Base-by-base conservation (phyloP, 768 basidiomycete species). In the Chalciporus piperatus region DNA sequence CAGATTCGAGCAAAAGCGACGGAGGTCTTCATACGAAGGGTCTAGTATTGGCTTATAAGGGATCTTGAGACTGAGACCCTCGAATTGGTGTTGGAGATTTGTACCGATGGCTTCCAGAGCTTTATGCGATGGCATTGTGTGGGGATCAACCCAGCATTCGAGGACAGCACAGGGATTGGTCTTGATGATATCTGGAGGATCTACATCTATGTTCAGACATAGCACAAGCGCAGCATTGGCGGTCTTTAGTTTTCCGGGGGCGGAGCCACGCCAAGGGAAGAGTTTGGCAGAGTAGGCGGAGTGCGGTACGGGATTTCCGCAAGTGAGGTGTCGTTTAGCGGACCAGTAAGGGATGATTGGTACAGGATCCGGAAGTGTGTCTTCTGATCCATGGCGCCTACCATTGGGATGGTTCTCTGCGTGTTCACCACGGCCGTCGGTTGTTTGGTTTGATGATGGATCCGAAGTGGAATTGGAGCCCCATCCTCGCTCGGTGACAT, bases 61-160 rank as follows among this genome's bases (percentile, higher is more conserved):
- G 50, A 98, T 92, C 67, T 96, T 96, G 49, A 91, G 85, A 63
- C 91, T 96, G 17, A 99, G 81, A 6, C 89, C 91, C 70, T 98
- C 95, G 66, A 96, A 98, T 66, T 99, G 97, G 61, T 91, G 89
- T 61, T 93, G 88, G 3, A 98, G 74, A 70, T 98, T 97, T 23
- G 86, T 83, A 6, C 93, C 93, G 59, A 97, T 96, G 35, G 90
- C 87, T 64, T 96, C 92, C 17, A 97, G 81, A 37, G 97, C 97
- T 67, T 97, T 98, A 50, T 88, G 83, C 1, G 92, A 87, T 9
- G 93, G 90, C 77, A 97, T 81, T 16, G 87, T 89, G 57, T 87
- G 89, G 4, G 96, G 96, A 71, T 98, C 95, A 30, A 98, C 88
- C 97, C 97, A 99, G 57, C 92, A 94, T 69, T 98, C 96, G 43